Conservation (phyloP, 331 rosid genomes). For the Acacia pycnantha region DNA sequence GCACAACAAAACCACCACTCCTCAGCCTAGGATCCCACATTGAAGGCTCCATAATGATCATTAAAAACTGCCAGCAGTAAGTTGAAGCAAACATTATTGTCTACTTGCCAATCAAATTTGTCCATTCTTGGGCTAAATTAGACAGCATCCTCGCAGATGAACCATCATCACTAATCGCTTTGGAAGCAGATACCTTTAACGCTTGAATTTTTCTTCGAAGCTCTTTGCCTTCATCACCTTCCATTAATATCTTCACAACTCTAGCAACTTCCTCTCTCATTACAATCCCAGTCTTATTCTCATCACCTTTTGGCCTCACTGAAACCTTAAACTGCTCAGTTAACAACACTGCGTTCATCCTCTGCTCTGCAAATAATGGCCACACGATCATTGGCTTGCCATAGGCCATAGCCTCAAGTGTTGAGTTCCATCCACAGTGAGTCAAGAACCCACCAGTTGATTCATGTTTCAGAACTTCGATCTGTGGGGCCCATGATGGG, state of each 20-base stretch:
- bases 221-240: neutral
- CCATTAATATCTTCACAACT: neutral
- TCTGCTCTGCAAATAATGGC: conserved; percentile 3
- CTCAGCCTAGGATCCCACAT: no score
- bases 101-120: neutral
- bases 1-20: no score
- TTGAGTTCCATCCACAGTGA: neutral
- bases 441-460: neutral
- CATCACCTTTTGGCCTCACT: neutral
- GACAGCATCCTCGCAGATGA: neutral
- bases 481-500: conserved; percentile 26
- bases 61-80: no score
- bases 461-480: neutral
- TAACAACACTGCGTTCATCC: neutral
- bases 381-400: conserved; percentile 1
- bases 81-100: no score
- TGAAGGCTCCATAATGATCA: no score
- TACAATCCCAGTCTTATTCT: neutral
- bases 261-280: neutral
- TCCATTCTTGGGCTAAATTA: neutral
- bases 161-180: neutral
- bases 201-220: neutral
- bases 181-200: neutral
- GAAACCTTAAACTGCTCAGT: neutral
- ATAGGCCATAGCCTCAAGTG: neutral